Evolutionary conservation across 2,329 filamentous ascomycete genomes (phyloP).

Genomic region (Cladosporium velox): DNA sequence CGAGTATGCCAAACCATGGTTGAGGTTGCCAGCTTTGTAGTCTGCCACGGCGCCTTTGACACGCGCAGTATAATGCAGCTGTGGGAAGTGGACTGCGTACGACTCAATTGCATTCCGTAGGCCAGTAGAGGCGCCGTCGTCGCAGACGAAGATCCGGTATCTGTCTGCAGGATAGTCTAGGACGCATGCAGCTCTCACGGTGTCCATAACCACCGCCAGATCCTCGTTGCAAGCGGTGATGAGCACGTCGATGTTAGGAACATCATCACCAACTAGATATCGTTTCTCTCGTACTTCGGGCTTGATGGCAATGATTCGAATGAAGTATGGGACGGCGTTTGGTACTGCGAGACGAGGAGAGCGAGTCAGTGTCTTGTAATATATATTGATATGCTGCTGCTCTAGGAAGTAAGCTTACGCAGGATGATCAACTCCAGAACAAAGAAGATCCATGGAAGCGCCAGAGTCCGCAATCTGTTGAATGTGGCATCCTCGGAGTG

Average conservation of each 20-base stretch:
- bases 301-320: conserved; percentile 14
- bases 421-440: conserved; percentile 13
- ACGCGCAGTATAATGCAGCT: conserved; percentile 47
- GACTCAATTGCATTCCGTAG: conserved; percentile 41
- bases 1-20: conserved; percentile 49
- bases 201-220: conserved; percentile 45
- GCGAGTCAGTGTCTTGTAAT: background rate
- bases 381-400: background rate
- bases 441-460: conserved; percentile 18
- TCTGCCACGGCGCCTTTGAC: conserved; percentile 46
- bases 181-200: conserved; percentile 41
- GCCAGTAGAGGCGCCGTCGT: conserved; percentile 42
- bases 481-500: background rate
- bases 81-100: conserved; percentile 38
- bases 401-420: background rate
- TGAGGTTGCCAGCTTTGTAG: conserved; percentile 67
- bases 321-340: conserved; percentile 12
- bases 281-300: conserved; percentile 8
- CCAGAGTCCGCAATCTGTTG: conserved; percentile 3
- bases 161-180: conserved; percentile 45
- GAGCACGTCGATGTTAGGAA: conserved; percentile 47
- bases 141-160: conserved; percentile 43
- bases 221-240: conserved; percentile 50
- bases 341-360: background rate
- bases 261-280: conserved; percentile 30